phyloP scores from a whole-genome alignment of 2,329 filamentous ascomycete species.

The Tolypocladium pustulatum region DNA sequence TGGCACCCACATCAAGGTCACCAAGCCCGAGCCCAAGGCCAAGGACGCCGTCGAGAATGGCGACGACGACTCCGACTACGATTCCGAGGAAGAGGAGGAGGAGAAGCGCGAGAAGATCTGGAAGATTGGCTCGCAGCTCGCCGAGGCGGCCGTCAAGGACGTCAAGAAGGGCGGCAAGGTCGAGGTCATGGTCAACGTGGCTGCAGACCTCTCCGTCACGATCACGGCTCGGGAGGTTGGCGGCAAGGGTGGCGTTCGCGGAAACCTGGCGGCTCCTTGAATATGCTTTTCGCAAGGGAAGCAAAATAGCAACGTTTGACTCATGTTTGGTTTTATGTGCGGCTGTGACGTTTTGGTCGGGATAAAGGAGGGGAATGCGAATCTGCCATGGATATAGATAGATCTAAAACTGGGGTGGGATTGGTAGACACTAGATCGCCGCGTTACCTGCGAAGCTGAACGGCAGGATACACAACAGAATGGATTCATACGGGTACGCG shows the following conservation, averaged over 20 bases:
- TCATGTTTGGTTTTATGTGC: neutral
- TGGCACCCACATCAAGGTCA: slow-evolving; percentile 83
- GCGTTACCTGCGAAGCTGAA: neutral
- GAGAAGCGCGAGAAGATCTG: slow-evolving; percentile 84
- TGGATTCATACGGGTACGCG: neutral
- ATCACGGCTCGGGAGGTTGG: slow-evolving; percentile 79
- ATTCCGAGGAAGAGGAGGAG: slow-evolving; percentile 68
- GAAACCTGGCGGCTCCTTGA: slow-evolving; percentile 29
- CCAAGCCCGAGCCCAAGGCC: slow-evolving; percentile 70
- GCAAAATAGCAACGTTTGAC: neutral
- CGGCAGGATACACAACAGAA: neutral
- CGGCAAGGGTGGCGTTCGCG: slow-evolving; percentile 73
- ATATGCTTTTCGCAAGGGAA: neutral
- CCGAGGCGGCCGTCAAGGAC: slow-evolving; percentile 73
- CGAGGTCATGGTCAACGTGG: slow-evolving; percentile 86
- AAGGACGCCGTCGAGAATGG: slow-evolving; percentile 59
- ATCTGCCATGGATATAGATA: slow-evolving; percentile 1
- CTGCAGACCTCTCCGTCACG: slow-evolving; percentile 66
- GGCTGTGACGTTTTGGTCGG: neutral
- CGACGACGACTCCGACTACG: slow-evolving; percentile 45
- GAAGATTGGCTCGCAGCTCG: slow-evolving; percentile 75
- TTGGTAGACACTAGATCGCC: neutral
- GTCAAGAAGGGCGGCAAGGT: slow-evolving; percentile 85
- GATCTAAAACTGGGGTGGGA: neutral
- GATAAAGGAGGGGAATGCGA: neutral